Evolutionary conservation across 148 eudicot genomes (phyloP).

Genomic region (Silene latifolia): DNA sequence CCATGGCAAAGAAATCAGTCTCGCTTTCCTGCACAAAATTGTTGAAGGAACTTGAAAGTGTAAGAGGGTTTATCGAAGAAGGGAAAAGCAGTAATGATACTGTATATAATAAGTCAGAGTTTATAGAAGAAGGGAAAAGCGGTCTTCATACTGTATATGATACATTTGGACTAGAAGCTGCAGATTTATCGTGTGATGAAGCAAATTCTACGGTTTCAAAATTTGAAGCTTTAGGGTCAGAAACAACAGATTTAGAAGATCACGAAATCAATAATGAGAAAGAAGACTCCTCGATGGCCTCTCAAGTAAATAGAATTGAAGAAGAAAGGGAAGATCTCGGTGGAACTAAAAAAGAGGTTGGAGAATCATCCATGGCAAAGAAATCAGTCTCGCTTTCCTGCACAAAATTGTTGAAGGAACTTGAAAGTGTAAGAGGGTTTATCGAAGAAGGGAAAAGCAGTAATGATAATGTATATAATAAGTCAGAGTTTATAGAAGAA

Average conservation of each 20-base stretch:
- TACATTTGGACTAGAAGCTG: background rate
- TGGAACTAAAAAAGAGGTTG: conserved; percentile 27
- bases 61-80: conserved; percentile 22
- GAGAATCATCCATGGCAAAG: conserved; percentile 12
- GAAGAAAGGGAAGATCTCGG: conserved; percentile 27
- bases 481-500: conserved; percentile 21
- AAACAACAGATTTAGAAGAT: conserved; percentile 8
- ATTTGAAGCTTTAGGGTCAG: background rate
- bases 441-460: conserved; percentile 23
- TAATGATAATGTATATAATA: background rate
- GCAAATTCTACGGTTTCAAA: background rate
- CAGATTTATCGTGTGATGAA: conserved; percentile 10
- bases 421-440: conserved; percentile 27
- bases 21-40: conserved; percentile 19
- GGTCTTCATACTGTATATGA: conserved; percentile 1
- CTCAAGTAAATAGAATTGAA: background rate
- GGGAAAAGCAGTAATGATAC: conserved; percentile 17
- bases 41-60: conserved; percentile 36
- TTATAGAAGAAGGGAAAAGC: conserved; percentile 23
- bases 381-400: conserved; percentile 15
- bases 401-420: conserved; percentile 28
- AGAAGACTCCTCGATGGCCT: conserved; percentile 9
- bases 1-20: background rate
- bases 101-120: background rate
- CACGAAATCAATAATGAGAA: background rate